A percentile compares a stretch with the other conserved stretches of the same genome.
Conservation (phyloP, 1,284 basidiomycete species). For the Malassezia nana region DNA sequence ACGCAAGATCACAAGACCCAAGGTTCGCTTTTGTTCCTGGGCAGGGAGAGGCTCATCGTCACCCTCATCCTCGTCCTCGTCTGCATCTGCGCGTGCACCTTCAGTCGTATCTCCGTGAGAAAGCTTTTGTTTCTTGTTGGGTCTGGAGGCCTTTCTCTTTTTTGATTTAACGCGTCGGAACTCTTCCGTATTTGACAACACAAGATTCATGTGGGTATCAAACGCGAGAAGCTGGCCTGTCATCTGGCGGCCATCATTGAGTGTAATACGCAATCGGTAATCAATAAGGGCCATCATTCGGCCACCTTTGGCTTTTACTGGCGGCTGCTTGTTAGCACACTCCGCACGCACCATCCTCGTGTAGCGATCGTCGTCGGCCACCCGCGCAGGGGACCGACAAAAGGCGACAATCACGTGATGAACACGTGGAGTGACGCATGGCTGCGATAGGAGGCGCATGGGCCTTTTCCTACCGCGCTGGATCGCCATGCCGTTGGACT, state of each 20-base stretch:
- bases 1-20: slow-evolving; percentile 88
- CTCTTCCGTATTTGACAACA: slow-evolving; percentile 68
- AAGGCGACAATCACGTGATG: slow-evolving; percentile 10
- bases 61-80: slow-evolving; percentile 22
- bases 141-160: slow-evolving; percentile 10
- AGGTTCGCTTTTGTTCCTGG: slow-evolving; percentile 89
- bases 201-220: slow-evolving; percentile 99
- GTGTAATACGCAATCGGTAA: slow-evolving; percentile 91
- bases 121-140: slow-evolving; percentile 28
- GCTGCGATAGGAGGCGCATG: neutral
- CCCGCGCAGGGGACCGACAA: neutral
- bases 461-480: neutral
- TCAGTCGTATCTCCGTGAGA: slow-evolving; percentile 32
- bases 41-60: slow-evolving; percentile 53
- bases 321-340: slow-evolving; percentile 23
- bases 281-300: slow-evolving; percentile 97
- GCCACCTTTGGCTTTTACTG: slow-evolving; percentile 42
- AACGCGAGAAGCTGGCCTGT: slow-evolving; percentile 98
- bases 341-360: neutral
- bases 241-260: slow-evolving; percentile 91
- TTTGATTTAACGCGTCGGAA: slow-evolving; percentile 42
- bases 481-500: slow-evolving; percentile 11
- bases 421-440: neutral
- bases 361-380: slow-evolving; percentile 1
- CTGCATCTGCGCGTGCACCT: slow-evolving; percentile 14